Conservation (phyloP, 768 basidiomycete genomes). For the Glaciozyma martinii region DNA sequence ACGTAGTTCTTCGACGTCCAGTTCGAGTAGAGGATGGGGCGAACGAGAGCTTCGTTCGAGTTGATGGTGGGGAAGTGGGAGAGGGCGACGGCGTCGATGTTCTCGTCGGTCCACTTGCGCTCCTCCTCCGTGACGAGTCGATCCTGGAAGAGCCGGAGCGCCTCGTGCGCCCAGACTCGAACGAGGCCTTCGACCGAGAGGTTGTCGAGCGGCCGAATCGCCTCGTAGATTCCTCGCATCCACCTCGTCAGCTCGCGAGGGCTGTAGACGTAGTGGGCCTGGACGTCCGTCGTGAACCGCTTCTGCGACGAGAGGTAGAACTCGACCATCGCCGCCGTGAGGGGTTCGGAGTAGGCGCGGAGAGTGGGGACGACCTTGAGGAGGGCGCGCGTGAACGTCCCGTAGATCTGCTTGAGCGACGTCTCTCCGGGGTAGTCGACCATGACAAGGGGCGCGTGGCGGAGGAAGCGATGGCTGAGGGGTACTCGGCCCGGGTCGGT, state of each 20-base stretch:
- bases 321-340: slow-evolving; percentile 94
- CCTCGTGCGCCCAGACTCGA: slow-evolving; percentile 96
- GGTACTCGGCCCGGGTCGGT: slow-evolving; percentile 99
- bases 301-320: slow-evolving; percentile 92
- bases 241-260: slow-evolving; percentile 97
- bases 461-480: slow-evolving; percentile 89
- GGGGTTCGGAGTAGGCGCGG: slow-evolving; percentile 80
- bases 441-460: slow-evolving; percentile 95
- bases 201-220: slow-evolving; percentile 86
- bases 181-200: slow-evolving; percentile 90
- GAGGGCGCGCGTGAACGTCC: slow-evolving; percentile 90
- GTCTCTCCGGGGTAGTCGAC: slow-evolving; percentile 97
- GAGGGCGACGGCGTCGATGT: slow-evolving; percentile 72
- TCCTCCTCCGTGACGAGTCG: slow-evolving; percentile 88
- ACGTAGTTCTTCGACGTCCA: slow-evolving; percentile 98
- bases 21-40: slow-evolving; percentile 95
- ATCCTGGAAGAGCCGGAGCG: slow-evolving; percentile 92
- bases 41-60: slow-evolving; percentile 67
- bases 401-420: slow-evolving; percentile 95
- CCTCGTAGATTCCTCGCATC: slow-evolving; percentile 95
- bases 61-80: slow-evolving; percentile 90
- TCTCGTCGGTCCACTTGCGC: slow-evolving; percentile 87
- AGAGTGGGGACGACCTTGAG: slow-evolving; percentile 93
- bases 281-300: slow-evolving; percentile 89
- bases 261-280: slow-evolving; percentile 98